phyloP scores from a whole-genome alignment of 495 filamentous ascomycete species.

The Hypoxylon fragiforme region DNA sequence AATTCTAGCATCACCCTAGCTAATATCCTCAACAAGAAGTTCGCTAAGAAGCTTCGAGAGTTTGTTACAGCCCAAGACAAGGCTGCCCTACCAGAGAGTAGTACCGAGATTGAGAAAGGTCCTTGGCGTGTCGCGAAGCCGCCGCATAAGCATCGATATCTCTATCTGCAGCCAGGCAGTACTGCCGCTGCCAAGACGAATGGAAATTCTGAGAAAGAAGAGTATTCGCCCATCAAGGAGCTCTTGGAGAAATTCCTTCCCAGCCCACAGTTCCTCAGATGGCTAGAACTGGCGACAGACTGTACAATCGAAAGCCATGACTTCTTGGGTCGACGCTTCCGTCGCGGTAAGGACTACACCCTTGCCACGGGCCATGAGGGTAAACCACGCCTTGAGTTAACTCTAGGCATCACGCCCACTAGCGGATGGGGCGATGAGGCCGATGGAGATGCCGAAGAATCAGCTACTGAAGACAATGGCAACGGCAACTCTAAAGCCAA shows the following conservation, averaged over 20 bases:
- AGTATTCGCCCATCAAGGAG: conserved; percentile 67
- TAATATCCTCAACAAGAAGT: conserved; percentile 75
- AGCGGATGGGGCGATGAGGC: conserved; percentile 78
- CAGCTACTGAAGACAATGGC: conserved; percentile 42
- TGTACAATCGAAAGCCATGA: conserved; percentile 66
- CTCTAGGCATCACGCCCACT: conserved; percentile 79
- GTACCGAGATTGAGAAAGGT: conserved; percentile 60
- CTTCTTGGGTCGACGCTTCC: conserved; percentile 79
- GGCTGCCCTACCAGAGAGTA: conserved; percentile 46
- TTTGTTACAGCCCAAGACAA: conserved; percentile 70
- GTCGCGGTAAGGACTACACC: conserved; percentile 86
- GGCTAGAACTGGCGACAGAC: conserved; percentile 80
- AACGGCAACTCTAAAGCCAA: conserved; percentile 51
- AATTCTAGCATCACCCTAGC: conserved; percentile 80
- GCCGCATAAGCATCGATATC: conserved; percentile 92
- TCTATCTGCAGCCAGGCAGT: conserved; percentile 66
- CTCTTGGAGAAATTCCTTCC: conserved; percentile 79
- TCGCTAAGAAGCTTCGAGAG: conserved; percentile 64
- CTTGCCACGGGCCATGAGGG: conserved; percentile 83
- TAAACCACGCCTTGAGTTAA: conserved; percentile 82
- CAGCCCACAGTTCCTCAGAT: conserved; percentile 84
- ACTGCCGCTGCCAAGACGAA: conserved; percentile 12
- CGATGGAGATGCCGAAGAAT: conserved; percentile 56
- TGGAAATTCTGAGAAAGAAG: conserved; percentile 11
- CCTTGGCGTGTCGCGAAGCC: conserved; percentile 79